Percentiles rank a stretch among this genome's conserved stretches.
phyloP scores from a whole-genome alignment of 306 rosid species.

The Rosa chinensis region DNA sequence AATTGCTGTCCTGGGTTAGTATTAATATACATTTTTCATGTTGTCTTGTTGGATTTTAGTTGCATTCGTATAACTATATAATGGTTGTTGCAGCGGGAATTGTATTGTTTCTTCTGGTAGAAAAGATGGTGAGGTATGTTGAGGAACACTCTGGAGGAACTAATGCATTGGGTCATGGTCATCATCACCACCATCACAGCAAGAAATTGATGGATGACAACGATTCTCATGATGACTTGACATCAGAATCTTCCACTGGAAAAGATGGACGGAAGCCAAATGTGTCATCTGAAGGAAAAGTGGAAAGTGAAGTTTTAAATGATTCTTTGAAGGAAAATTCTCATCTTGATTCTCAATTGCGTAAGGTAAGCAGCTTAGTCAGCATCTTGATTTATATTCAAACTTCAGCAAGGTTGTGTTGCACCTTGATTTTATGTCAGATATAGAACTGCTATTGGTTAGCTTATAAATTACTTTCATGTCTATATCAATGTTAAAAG shows the following conservation, averaged over 20 bases:
- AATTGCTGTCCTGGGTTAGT: constrained; percentile 81
- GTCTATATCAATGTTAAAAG: neutral
- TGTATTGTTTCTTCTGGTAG: constrained; percentile 88
- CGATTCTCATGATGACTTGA: constrained; percentile 35
- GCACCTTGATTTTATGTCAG: neutral
- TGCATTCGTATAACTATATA: neutral
- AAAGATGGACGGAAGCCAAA: constrained; percentile 33
- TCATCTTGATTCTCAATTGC: constrained; percentile 41
- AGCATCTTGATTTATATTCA: neutral
- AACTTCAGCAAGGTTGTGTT: neutral
- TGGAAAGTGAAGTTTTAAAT: constrained; percentile 25
- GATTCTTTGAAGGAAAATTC: constrained; percentile 44
- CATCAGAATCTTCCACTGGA: constrained; percentile 28
- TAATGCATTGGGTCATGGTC: constrained; percentile 68
- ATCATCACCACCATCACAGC: constrained; percentile 72
- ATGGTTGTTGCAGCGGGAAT: constrained; percentile 75
- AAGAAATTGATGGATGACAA: constrained; percentile 66
- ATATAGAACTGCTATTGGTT: neutral
- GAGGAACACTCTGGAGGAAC: constrained; percentile 77
- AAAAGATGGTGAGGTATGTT: constrained; percentile 87
- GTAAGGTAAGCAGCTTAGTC: constrained; percentile 60
- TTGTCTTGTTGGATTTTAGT: constrained; percentile 10
- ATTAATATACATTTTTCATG: constrained; percentile 13
- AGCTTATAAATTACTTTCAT: neutral
- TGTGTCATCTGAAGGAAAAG: constrained; percentile 35